Percentiles rank a stretch among this genome's conserved stretches.
These are phyloP conservation scores for Phalaenopsis aphrodite DNA, from an alignment of 106 monocot species.

Conservation along the genomic window DNA sequence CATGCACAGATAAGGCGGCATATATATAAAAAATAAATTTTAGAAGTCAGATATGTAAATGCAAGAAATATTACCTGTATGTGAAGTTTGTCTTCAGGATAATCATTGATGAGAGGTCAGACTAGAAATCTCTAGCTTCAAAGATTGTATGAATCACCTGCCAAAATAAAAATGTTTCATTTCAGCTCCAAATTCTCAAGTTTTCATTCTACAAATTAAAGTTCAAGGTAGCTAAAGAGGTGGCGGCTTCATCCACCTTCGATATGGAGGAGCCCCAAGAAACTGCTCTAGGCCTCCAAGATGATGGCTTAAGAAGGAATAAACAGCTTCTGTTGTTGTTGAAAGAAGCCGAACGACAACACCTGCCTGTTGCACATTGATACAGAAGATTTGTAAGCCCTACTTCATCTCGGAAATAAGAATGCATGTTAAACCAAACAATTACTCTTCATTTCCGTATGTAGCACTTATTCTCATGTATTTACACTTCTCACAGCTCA, in stretches of 20 bases:
- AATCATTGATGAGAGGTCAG: not conserved
- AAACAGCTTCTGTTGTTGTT: conserved; percentile 6
- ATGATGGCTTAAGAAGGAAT: conserved; percentile 11
- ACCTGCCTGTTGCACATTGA: conserved; percentile 2
- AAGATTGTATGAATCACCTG: not conserved
- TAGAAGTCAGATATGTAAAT: no score
- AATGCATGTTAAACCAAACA: not conserved
- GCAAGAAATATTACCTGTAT: not conserved
- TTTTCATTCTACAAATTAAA: no score
- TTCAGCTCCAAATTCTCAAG: not conserved
- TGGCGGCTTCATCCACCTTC: not conserved
- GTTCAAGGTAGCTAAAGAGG: no score
- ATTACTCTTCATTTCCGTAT: not conserved
- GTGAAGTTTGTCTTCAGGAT: not conserved
- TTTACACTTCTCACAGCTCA: no score
- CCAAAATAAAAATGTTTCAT: not conserved
- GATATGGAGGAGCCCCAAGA: conserved; percentile 5
- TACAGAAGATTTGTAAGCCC: not conserved
- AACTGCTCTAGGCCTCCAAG: conserved; percentile 7
- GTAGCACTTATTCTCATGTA: no score
- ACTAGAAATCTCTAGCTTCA: not conserved
- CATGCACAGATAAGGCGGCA: no score
- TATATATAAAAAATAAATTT: no score
- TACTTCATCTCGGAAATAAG: not conserved
- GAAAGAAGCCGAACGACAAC: conserved; percentile 3